Evolutionary conservation across 805 yeast genomes (phyloP).

Genomic region (Metschnikowia rubicola): DNA sequence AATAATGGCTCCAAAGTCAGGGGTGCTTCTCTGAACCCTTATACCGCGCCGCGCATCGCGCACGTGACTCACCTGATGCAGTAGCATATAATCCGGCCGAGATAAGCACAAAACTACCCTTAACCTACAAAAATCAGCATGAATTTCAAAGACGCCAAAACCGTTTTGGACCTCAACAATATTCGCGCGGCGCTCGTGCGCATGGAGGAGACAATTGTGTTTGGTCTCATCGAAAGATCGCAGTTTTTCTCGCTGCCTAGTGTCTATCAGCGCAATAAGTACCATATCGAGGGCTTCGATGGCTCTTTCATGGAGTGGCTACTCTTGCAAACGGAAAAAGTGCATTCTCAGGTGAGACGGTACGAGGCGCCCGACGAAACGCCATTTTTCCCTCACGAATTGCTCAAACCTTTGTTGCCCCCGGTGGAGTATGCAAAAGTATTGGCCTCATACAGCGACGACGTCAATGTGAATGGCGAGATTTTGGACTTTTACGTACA

Average conservation of each 20-base stretch:
- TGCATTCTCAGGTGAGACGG: constrained; percentile 71
- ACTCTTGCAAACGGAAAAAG: constrained; percentile 65
- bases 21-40: too few relatives aligned
- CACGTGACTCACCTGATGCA: too few relatives aligned
- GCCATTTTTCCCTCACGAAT: constrained; percentile 75
- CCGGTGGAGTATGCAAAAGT: constrained; percentile 73
- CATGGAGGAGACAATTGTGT: constrained; percentile 95
- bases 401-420: constrained; percentile 75
- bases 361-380: constrained; percentile 93
- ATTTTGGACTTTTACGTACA: constrained; percentile 67
- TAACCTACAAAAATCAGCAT: constrained; percentile 30
- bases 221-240: constrained; percentile 88
- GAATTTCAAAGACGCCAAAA: constrained; percentile 82
- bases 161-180: constrained; percentile 75
- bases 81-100: background rate
- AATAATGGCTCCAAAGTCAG: too few relatives aligned
- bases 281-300: constrained; percentile 59
- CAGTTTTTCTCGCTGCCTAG: constrained; percentile 76
- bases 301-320: constrained; percentile 90
- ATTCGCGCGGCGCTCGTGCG: constrained; percentile 82
- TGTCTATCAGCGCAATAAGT: constrained; percentile 61
- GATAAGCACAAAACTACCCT: background rate
- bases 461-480: constrained; percentile 69
- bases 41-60: too few relatives aligned
- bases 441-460: constrained; percentile 69